A percentile compares a stretch with the other conserved stretches of the same genome.
phyloP scores from a whole-genome alignment of 768 basidiomycete species.

The Gloeophyllum trabeum region DNA sequence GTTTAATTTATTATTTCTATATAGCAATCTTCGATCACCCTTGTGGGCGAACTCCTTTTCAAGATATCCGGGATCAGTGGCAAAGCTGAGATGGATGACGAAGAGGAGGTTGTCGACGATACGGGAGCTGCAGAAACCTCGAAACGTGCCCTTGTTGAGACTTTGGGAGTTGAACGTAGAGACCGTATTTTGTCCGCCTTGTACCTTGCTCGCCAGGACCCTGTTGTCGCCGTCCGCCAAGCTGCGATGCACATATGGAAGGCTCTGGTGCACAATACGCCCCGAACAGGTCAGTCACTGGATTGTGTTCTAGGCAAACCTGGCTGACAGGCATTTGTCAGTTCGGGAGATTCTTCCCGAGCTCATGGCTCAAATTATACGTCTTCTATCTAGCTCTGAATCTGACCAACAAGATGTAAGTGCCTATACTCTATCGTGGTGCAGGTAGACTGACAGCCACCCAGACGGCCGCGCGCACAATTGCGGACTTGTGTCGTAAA shows the following conservation, averaged over 20 bases:
- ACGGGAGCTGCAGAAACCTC: slow-evolving; percentile 65
- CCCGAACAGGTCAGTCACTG: slow-evolving; percentile 59
- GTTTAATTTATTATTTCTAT: slow-evolving; percentile 8
- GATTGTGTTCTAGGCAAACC: neutral
- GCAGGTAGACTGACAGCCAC: slow-evolving; percentile 1
- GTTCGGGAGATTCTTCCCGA: slow-evolving; percentile 87
- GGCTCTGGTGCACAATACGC: slow-evolving; percentile 91
- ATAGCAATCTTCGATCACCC: slow-evolving; percentile 89
- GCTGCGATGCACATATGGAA: slow-evolving; percentile 97
- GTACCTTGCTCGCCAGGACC: slow-evolving; percentile 90
- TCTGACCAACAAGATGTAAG: slow-evolving; percentile 84
- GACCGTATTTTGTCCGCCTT: slow-evolving; percentile 86
- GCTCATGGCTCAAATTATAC: slow-evolving; percentile 67
- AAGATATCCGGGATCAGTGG: slow-evolving; percentile 93
- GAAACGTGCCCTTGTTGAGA: slow-evolving; percentile 74
- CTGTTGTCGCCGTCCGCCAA: slow-evolving; percentile 80
- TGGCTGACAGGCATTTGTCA: slow-evolving; percentile 15
- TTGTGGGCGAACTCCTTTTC: slow-evolving; percentile 94
- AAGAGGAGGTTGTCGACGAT: slow-evolving; percentile 60
- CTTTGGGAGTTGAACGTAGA: slow-evolving; percentile 78
- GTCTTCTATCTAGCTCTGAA: slow-evolving; percentile 67
- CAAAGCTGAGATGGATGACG: slow-evolving; percentile 74
- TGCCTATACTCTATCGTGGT: neutral
- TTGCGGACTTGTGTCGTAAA: slow-evolving; percentile 85
- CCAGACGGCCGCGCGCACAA: slow-evolving; percentile 82